Evolutionary conservation across 495 filamentous ascomycete species (phyloP).

Genomic region (Penicillium paxilli): DNA sequence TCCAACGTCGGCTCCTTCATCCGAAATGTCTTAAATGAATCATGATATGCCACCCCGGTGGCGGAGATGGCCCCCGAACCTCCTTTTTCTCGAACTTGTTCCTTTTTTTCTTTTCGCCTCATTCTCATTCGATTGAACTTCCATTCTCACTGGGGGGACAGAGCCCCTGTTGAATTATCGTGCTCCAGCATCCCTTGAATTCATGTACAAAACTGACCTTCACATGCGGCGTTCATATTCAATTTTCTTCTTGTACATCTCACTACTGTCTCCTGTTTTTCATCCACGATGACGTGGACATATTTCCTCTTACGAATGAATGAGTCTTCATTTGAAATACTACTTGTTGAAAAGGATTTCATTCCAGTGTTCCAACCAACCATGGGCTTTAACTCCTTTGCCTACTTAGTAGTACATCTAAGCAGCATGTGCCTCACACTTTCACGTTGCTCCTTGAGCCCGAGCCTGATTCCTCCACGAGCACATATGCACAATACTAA

Average conservation of each 20-base stretch:
- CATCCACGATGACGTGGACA: constrained; percentile 8
- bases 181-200: background rate
- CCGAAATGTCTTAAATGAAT: background rate
- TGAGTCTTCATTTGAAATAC: constrained; percentile 4
- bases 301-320: constrained; percentile 20
- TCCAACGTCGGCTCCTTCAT: constrained; percentile 7
- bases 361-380: no score
- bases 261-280: background rate
- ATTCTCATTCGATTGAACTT: background rate
- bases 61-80: background rate
- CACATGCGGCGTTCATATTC: constrained; percentile 12
- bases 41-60: background rate
- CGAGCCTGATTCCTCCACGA: no score
- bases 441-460: no score
- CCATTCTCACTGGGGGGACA: background rate
- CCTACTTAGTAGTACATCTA: no score
- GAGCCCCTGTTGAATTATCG: background rate
- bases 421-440: no score
- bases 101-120: background rate
- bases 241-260: constrained; percentile 6
- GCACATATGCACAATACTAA: no score
- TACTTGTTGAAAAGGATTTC: background rate
- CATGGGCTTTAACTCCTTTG: no score
- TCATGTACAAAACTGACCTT: constrained; percentile 26
- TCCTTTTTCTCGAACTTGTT: background rate